A percentile compares a stretch with the other conserved stretches of the same genome.
phyloP scores from a whole-genome alignment of 495 filamentous ascomycete genomes.

The Penicillium malachiteum region DNA sequence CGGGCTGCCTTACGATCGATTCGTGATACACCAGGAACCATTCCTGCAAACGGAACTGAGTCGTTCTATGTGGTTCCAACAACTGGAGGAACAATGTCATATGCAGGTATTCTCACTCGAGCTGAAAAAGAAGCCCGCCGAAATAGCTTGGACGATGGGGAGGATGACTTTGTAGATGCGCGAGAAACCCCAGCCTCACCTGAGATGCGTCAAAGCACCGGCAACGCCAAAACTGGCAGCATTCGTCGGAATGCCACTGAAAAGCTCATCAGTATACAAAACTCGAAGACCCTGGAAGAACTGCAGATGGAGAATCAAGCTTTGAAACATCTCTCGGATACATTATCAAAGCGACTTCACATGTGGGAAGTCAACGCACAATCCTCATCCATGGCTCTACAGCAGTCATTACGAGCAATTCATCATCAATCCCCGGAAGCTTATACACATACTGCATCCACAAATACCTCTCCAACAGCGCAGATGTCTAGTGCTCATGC shows the following conservation, averaged over 20 bases:
- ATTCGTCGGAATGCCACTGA: constrained; percentile 24
- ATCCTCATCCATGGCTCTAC: constrained; percentile 73
- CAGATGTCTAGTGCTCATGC: constrained; percentile 22
- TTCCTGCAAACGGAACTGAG: constrained; percentile 57
- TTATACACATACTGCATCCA: constrained; percentile 22
- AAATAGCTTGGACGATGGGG: constrained; percentile 54
- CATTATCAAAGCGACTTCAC: constrained; percentile 72
- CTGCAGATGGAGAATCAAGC: constrained; percentile 76
- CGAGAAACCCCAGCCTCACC: constrained; percentile 64
- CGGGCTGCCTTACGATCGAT: constrained; percentile 74
- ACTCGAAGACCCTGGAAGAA: constrained; percentile 71
- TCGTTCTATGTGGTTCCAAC: constrained; percentile 95
- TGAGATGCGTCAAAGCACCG: constrained; percentile 39
- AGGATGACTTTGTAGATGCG: constrained; percentile 84
- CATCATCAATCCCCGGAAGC: constrained; percentile 45
- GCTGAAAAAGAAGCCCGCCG: constrained; percentile 62
- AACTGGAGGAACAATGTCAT: constrained; percentile 83
- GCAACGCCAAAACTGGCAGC: constrained; percentile 20
- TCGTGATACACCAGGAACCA: constrained; percentile 46
- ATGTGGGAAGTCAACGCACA: constrained; percentile 86
- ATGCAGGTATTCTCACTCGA: constrained; percentile 79
- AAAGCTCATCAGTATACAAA: constrained; percentile 31
- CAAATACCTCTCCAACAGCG: constrained; percentile 24
- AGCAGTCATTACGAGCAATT: constrained; percentile 73
- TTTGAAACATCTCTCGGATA: constrained; percentile 72